Evolutionary conservation across 306 rosid species (phyloP), one percentile per base, ranked within the genome.

Genomic region (Gastrolobium bilobum): DNA sequence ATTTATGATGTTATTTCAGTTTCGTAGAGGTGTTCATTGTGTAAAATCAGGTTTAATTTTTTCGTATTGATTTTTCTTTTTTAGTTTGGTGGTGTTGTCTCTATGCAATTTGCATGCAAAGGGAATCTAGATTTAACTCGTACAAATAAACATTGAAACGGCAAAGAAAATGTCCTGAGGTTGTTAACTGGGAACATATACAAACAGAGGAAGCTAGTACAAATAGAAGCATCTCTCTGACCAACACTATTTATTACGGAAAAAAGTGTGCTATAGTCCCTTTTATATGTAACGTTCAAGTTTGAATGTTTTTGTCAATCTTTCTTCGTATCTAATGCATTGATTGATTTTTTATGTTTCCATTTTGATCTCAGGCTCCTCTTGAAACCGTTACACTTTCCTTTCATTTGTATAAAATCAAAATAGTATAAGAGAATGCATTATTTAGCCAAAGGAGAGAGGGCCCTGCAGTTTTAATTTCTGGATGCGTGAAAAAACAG

Each of bases 401-500:
- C 26, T 20, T 20, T 20, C 26, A 20, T 20, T 20, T 20, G 26
- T 20, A 20, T 20, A 20, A 20, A 20, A 20, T 20, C 26, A 20
- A 20, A 20, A 20, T 20, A 20, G 26, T 20, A 20, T 4, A 33
- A 68, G 15, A 38, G 31, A 61, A 15, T 9, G 40, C 4, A 7
- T 30, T 57, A 2, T 44, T 29, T 1, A 2, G 37, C 30, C 59
- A 10, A 33, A n/a, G 37, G 26, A 50, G 67, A 51, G 73, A 51
- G 78, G 72, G 34, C 72, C 77, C 72, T 13, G 39, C 4, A 26
- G 10, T 61, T 15, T 48, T 56, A 39, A 73, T 59, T 10, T 50
- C 42, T 79, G 71, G 68, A 63, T 33, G 70, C 68, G 51, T 20
- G 79, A 79, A 80, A 80, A 63, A 6, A 20, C 52, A 6, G 10